A percentile compares a stretch with the other conserved stretches of the same genome.
Conservation (phyloP, 148 eudicot species). For the Fallopia convolvulus region DNA sequence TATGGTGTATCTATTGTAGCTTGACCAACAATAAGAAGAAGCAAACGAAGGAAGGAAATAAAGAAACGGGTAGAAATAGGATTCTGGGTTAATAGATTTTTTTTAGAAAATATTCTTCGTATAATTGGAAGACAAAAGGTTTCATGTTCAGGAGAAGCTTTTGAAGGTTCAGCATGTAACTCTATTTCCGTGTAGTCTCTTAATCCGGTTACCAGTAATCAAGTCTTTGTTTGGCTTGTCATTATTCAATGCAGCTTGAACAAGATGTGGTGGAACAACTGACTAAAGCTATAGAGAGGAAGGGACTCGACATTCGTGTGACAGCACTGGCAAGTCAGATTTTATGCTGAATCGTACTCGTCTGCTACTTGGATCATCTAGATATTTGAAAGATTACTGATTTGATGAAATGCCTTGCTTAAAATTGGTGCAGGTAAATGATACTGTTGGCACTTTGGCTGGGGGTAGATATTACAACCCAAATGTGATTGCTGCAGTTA, state of each 20-base stretch:
- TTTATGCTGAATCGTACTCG: not conserved
- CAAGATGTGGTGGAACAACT: slow-evolving; percentile 83
- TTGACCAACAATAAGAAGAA: not conserved
- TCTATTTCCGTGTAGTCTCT: not conserved
- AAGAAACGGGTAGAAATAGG: not conserved
- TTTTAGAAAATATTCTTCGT: too few relatives aligned
- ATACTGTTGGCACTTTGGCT: slow-evolving; percentile 92
- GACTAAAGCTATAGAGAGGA: slow-evolving; percentile 70
- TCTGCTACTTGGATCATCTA: slow-evolving; percentile 7
- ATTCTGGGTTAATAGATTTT: not conserved
- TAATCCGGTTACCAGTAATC: not conserved
- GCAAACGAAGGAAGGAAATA: not conserved
- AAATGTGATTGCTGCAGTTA: slow-evolving; percentile 82
- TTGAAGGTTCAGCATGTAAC: not conserved
- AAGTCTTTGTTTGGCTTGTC: not conserved
- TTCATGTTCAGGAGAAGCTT: not conserved
- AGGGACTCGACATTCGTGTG: slow-evolving; percentile 81
- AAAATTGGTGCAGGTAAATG: slow-evolving; percentile 62
- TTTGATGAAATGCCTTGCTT: not conserved
- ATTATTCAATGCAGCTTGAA: slow-evolving; percentile 49
- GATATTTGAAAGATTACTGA: not conserved
- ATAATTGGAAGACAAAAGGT: too few relatives aligned
- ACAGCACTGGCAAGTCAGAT: slow-evolving; percentile 64
- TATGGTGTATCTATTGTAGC: not conserved
- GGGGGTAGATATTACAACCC: slow-evolving; percentile 59